Base-by-base conservation (phyloP, 768 basidiomycete genomes). In the Fomitopsis pulvina region DNA sequence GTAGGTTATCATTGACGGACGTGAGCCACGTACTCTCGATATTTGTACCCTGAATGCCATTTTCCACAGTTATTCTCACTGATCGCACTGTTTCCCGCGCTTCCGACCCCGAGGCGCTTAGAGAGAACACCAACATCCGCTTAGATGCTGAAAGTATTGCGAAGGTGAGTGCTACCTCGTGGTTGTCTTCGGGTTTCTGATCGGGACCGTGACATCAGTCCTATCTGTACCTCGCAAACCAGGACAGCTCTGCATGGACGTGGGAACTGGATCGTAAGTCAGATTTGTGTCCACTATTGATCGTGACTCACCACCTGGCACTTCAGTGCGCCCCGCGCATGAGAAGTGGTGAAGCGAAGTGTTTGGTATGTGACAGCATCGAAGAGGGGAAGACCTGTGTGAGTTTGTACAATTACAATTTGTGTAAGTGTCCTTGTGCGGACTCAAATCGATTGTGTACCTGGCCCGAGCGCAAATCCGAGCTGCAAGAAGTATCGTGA, bases 241-340 rank as follows among this genome's bases (percentile, higher is more conserved):
- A 88, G 66, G 83, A 85, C 46, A 73, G 78, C 25, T 83, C 83
- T 34, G 76, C 83, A 5, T 85, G 78, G 83, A 82, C 84, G 8
- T 90, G 85, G 85, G 87, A 89, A 60, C 71, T 90, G 24, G 87
- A 89, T 55, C 69, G 86, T 87, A 59, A 70, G 85, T 68, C 18
- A 20, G 39, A n/a, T n/a, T 37, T 1, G 25, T 22, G 24, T 1
- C 12, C n/a, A 20, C 30, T 12, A 18, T 12, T 24, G n/a, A n/a
- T n/a, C 12, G 3, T 27, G 11, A 28, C 47, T 0, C 46, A 44
- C 5, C 22, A 16, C 22, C 25, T 22, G n/a, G 24, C 21, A 29
- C 45, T 1, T 0, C 41, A 75, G 74, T 77, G 14, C 76, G 75
- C 39, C 74, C 75, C 40, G 76, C 75, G n/a, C 76, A 76, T 40